Percentiles rank a stretch among this genome's conserved stretches.
phyloP scores from a whole-genome alignment of 1,284 basidiomycete genomes.

The Malassezia nana region DNA sequence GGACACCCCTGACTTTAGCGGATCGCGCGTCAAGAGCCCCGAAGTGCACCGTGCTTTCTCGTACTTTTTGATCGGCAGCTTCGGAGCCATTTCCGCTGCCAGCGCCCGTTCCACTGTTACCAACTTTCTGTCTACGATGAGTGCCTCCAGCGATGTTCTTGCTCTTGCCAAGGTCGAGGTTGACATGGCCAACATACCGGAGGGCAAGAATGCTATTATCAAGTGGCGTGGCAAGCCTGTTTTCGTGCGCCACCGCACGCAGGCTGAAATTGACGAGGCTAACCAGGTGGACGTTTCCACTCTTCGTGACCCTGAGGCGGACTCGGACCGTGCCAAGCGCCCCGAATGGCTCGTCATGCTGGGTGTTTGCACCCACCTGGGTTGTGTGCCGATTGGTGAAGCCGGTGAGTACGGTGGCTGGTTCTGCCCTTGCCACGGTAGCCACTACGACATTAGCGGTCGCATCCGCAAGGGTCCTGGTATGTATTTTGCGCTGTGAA shows the following conservation, averaged over 20 bases:
- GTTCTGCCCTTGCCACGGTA: conserved; percentile 75
- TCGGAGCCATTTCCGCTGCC: conserved; percentile 86
- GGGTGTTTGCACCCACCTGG: conserved; percentile 87
- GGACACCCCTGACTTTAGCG: conserved; percentile 64
- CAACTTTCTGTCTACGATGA: conserved; percentile 91
- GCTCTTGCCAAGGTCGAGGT: conserved; percentile 97
- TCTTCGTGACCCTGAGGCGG: conserved; percentile 83
- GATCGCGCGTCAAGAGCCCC: conserved; percentile 64
- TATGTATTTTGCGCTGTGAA: background rate
- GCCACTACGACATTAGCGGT: conserved; percentile 89
- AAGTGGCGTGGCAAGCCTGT: conserved; percentile 97
- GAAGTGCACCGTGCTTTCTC: conserved; percentile 71
- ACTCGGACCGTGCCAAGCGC: conserved; percentile 78
- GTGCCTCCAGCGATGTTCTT: conserved; percentile 92
- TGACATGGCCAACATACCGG: conserved; percentile 78
- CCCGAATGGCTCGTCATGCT: conserved; percentile 71
- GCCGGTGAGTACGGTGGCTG: conserved; percentile 82
- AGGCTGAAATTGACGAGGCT: conserved; percentile 86
- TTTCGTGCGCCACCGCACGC: conserved; percentile 93
- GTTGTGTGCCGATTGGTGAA: conserved; percentile 93
- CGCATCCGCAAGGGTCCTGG: conserved; percentile 76
- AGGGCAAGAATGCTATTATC: conserved; percentile 63
- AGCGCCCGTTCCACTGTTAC: conserved; percentile 87
- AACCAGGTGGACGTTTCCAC: conserved; percentile 71
- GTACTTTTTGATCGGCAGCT: conserved; percentile 94